A percentile compares a stretch with the other conserved stretches of the same genome.
Conservation (phyloP, 2,329 filamentous ascomycete species). For the Sporothrix mexicana region DNA sequence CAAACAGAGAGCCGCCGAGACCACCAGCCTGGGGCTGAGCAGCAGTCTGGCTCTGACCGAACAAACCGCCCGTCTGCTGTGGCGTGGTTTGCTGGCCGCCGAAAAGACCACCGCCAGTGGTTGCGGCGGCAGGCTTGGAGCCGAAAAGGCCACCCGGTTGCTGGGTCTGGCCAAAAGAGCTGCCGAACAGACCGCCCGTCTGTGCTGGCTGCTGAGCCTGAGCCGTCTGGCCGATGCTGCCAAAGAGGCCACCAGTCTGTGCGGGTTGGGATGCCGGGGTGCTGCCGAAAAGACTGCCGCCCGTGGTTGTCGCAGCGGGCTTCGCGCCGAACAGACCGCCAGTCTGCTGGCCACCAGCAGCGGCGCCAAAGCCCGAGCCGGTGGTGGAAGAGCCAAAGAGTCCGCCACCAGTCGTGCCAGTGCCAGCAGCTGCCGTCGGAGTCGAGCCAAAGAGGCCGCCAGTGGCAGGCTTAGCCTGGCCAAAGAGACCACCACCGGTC, state of each 20-base stretch:
- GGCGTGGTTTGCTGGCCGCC: slow-evolving; percentile 50
- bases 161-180: slow-evolving; percentile 55
- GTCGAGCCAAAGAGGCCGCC: slow-evolving; percentile 39
- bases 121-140: slow-evolving; percentile 46
- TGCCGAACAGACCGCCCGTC: slow-evolving; percentile 53
- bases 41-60: slow-evolving; percentile 54
- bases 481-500: slow-evolving; percentile 42
- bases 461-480: slow-evolving; percentile 39
- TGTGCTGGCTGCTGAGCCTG: slow-evolving; percentile 47
- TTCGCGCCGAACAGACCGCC: slow-evolving; percentile 52
- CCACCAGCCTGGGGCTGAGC: slow-evolving; percentile 56
- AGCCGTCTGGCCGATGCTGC: slow-evolving; percentile 46
- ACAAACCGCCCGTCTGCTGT: slow-evolving; percentile 51
- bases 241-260: slow-evolving; percentile 57
- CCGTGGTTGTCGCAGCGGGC: slow-evolving; percentile 43
- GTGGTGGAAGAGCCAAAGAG: slow-evolving; percentile 31
- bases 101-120: slow-evolving; percentile 60
- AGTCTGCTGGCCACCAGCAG: slow-evolving; percentile 24
- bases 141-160: slow-evolving; percentile 64
- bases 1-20: slow-evolving; percentile 64
- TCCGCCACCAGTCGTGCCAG: slow-evolving; percentile 31
- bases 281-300: slow-evolving; percentile 48
- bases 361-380: slow-evolving; percentile 30
- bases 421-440: slow-evolving; percentile 12
- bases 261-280: slow-evolving; percentile 39